Evolutionary conservation across 768 basidiomycete genomes (phyloP).

Genomic region (Boletus coccyginus): DNA sequence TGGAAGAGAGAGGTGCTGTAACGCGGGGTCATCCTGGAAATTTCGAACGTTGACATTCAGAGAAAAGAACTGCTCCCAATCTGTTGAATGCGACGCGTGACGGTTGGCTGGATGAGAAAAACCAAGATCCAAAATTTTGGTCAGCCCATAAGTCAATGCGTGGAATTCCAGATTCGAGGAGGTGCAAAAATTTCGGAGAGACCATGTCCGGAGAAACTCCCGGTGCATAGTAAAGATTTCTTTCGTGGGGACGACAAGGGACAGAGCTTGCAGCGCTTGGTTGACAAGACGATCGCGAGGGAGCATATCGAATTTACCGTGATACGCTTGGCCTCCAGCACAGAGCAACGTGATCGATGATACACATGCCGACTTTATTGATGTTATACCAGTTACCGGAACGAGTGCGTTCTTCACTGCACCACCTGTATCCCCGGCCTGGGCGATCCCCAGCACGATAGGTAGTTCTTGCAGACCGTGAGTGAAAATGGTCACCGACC

Average conservation of each 20-base stretch:
- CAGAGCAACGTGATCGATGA: conserved; percentile 55
- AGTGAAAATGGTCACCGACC: conserved; percentile 55
- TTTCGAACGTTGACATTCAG: conserved; percentile 42
- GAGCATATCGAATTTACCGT: conserved; percentile 52
- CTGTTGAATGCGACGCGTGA: conserved; percentile 13
- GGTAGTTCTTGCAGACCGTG: conserved; percentile 53
- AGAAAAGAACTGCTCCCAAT: conserved; percentile 50
- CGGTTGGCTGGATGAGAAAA: conserved; percentile 26
- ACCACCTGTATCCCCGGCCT: not conserved
- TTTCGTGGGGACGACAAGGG: conserved; percentile 56
- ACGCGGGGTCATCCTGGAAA: conserved; percentile 59
- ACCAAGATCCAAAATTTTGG: conserved; percentile 41
- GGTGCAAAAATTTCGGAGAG: conserved; percentile 39
- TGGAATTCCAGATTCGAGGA: conserved; percentile 53
- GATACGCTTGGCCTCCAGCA: conserved; percentile 45
- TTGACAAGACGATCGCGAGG: conserved; percentile 55
- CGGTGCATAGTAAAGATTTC: conserved; percentile 55
- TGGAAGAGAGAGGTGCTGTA: conserved; percentile 45
- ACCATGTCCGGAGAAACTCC: conserved; percentile 59
- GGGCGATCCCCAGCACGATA: conserved; percentile 29
- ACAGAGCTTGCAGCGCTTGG: conserved; percentile 60
- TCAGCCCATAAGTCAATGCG: conserved; percentile 53
- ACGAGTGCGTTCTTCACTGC: not conserved
- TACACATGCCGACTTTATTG: conserved; percentile 46
- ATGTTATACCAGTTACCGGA: conserved; percentile 36